These are phyloP conservation scores for Gossypium rotundifolium DNA, from an alignment of 345 rosid species.

Conservation along the genomic window DNA sequence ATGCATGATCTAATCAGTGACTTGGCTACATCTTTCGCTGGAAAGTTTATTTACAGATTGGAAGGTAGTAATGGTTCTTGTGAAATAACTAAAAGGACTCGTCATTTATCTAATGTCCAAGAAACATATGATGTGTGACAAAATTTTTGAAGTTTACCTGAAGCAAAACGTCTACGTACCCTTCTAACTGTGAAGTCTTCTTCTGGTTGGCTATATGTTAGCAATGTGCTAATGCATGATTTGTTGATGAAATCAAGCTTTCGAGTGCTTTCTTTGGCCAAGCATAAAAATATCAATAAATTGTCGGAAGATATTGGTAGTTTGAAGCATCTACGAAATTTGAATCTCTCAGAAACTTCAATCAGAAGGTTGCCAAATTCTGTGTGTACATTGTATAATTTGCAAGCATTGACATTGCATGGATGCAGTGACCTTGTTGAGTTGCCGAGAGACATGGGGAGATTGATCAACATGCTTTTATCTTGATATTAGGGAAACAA, in stretches of 20 bases:
- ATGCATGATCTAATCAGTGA: constrained; percentile 10
- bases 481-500: constrained; percentile 24
- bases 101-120: constrained; percentile 5
- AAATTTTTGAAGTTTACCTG: not conserved
- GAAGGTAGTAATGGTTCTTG: not conserved
- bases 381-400: constrained; percentile 20
- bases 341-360: constrained; percentile 3
- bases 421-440: constrained; percentile 18
- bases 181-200: not conserved
- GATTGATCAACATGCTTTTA: constrained; percentile 29
- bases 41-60: not conserved
- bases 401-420: constrained; percentile 30
- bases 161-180: constrained; percentile 8
- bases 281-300: not conserved
- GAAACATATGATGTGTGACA: not conserved
- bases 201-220: too few relatives aligned
- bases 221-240: not conserved
- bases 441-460: constrained; percentile 28
- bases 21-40: not conserved
- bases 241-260: not conserved
- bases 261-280: constrained; percentile 5
- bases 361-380: not conserved
- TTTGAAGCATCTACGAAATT: constrained; percentile 7
- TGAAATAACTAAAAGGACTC: not conserved
- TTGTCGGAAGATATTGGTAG: not conserved